Evolutionary conservation across 805 yeast species (phyloP), one percentile per base, ranked within the genome.

Genomic region (Sugiyamaella mastotermitis): DNA sequence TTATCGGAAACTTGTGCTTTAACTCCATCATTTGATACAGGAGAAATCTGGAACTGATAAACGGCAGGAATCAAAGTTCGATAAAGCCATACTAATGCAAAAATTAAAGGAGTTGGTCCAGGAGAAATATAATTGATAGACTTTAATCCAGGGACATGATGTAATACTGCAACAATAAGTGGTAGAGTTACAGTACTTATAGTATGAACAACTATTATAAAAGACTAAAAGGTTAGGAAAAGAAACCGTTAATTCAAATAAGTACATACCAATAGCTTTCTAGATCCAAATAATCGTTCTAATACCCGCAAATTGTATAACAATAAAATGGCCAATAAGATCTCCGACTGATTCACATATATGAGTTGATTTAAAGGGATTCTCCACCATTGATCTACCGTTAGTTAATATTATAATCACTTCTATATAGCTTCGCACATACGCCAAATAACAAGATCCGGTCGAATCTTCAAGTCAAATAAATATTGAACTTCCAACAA

Each of bases 221-320:
- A 41, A 8, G 60, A 58, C 37, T 37, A 14, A 27, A 15, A 27
- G 7, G 30, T 37, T 31, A 31, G 29, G 4, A 29, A n/a, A 23
- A 5, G 29, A 9, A 20, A 5, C 16, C 30, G 9, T 24, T 7
- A 19, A n/a, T 6, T 9, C 34, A 16, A 19, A 13, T 9, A 2
- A 14, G 24, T 27, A 27, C 40, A 18, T 20, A 37, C 40, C 18
- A 60, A 48, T 41, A 50, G 67, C 38, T 60, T 63, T 17, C 58
- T 55, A 3, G 67, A 51, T 3, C 69, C 67, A 13, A 57, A 47
- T 20, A 64, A 37, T 35, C 72, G 52, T 35, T 67, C 72, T 13
- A 67, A 41, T 14, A 48, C 56, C 6, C 72, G 52, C 30, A 61
- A 51, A 28, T 64, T 64, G 41, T 67, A 67, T 5, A 65, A 36